Base-by-base conservation (phyloP, 306 rosid species). In the Ormosia semicastrata region DNA sequence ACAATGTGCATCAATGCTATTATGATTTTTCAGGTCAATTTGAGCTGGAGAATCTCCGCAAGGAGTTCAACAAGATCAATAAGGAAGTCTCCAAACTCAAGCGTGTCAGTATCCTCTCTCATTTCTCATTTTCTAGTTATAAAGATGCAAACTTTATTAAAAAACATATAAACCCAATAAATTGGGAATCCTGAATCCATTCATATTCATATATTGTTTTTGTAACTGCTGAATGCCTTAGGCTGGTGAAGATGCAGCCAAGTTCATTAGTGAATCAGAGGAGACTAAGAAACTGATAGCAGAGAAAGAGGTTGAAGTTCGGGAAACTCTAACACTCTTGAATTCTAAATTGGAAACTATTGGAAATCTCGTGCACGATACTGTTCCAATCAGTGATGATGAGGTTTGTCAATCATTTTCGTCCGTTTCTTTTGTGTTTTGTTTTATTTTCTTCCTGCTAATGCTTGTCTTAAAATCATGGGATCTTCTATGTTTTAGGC, bases 351-450 rank as follows among this genome's bases (percentile, higher is more conserved):
- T 92, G 91, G 96, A 93, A 84, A 71, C 79, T 5, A 85, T 93
- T 72, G 98, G 98, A 88, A 95, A 95, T 84, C 98, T 95, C 15
- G 90, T 95, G 47, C 99, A 93, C 58, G 99, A 93, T 83, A 87
- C 97, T 0, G 98, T 95, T 83, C 97, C 97, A 5, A 15, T 93
- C 47, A 89, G 89, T 56, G 6, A 88, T 50, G 96, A 93, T 47
- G 99, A 95, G 99, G 24, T 24, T 24, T 24, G 24, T 24, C 24
- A 24, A 24, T 24, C 24, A 24, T 24, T 24, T 24, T 24, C 24
- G 24, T 24, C 1, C 24, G 1, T 24, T n/a, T n/a, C n/a, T n/a
- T n/a, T n/a, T 24, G 24, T 24, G 24, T 24, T 24, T 24, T 24
- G 24, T 24, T 24, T 24, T 24, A 24, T 24, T 24, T 24, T 24